phyloP scores from a whole-genome alignment of 345 rosid species.

The Viola odorata region DNA sequence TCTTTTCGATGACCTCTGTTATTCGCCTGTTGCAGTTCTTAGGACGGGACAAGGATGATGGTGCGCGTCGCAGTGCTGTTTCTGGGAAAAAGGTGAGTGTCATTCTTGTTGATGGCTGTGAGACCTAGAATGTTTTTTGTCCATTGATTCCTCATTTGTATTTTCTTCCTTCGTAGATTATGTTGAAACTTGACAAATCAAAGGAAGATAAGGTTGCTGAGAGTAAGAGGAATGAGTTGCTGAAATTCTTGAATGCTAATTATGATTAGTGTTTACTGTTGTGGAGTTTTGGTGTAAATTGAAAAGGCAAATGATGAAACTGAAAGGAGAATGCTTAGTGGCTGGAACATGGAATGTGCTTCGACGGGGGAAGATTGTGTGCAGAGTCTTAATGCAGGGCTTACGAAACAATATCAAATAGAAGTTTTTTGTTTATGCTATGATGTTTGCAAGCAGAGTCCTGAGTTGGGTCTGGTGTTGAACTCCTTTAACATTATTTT shows the following conservation, averaged over 20 bases:
- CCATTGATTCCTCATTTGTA: slow-evolving; percentile 1
- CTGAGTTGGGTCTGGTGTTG: background rate
- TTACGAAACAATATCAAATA: background rate
- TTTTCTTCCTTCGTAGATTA: slow-evolving; percentile 44
- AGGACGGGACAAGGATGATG: slow-evolving; percentile 68
- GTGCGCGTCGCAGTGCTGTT: slow-evolving; percentile 89
- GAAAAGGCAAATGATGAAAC: background rate
- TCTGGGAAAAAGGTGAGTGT: slow-evolving; percentile 81
- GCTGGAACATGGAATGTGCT: too few species aligned
- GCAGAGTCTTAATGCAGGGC: too few species aligned
- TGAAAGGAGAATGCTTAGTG: too few species aligned
- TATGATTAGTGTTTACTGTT: slow-evolving; percentile 48
- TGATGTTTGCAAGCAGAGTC: background rate
- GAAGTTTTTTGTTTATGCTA: background rate
- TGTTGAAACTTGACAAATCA: slow-evolving; percentile 82
- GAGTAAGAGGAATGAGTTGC: slow-evolving; percentile 77
- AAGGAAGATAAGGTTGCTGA: slow-evolving; percentile 96
- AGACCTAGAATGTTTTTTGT: background rate
- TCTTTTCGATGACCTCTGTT: background rate
- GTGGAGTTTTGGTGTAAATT: slow-evolving; percentile 1
- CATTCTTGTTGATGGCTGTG: background rate
- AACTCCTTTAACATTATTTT: background rate
- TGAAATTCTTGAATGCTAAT: slow-evolving; percentile 94
- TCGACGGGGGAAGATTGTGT: too few species aligned
- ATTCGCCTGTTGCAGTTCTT: slow-evolving; percentile 46